Conservation (phyloP, 495 filamentous ascomycete species). For the Neurospora intermedia region DNA sequence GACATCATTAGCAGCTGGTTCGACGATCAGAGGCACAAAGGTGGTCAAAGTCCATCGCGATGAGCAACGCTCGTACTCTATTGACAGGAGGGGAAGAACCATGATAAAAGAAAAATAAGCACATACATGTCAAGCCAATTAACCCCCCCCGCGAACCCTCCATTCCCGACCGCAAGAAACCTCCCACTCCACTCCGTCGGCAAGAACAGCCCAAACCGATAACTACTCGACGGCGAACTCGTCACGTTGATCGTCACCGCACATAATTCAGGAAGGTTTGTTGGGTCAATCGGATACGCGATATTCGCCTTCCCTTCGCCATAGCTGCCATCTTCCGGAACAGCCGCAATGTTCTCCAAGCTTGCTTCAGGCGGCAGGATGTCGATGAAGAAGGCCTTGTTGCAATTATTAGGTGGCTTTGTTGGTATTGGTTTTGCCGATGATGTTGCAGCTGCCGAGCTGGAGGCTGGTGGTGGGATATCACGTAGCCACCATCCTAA, state of each 20-base stretch:
- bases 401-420: slow-evolving; percentile 8
- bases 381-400: slow-evolving; percentile 11
- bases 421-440: background rate
- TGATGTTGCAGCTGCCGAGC: background rate
- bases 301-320: slow-evolving; percentile 28
- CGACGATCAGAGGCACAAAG: background rate
- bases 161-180: slow-evolving; percentile 35
- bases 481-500: background rate
- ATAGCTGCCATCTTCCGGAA: slow-evolving; percentile 24
- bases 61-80: background rate
- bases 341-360: slow-evolving; percentile 21
- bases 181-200: slow-evolving; percentile 37
- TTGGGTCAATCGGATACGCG: slow-evolving; percentile 34
- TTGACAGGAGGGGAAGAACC: background rate
- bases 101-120: background rate
- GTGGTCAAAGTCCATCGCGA: background rate
- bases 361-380: slow-evolving; percentile 17
- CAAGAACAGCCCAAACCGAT: slow-evolving; percentile 41
- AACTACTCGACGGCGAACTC: slow-evolving; percentile 30
- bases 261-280: slow-evolving; percentile 37
- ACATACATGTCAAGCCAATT: slow-evolving; percentile 38
- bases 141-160: slow-evolving; percentile 37
- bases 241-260: slow-evolving; percentile 36
- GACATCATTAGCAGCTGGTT: background rate
- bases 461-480: background rate